A percentile compares a stretch with the other conserved stretches of the same genome.
These are phyloP conservation scores for Juglanconis sp. DNA, from an alignment of 2,329 filamentous ascomycete species.

Conservation along the genomic window DNA sequence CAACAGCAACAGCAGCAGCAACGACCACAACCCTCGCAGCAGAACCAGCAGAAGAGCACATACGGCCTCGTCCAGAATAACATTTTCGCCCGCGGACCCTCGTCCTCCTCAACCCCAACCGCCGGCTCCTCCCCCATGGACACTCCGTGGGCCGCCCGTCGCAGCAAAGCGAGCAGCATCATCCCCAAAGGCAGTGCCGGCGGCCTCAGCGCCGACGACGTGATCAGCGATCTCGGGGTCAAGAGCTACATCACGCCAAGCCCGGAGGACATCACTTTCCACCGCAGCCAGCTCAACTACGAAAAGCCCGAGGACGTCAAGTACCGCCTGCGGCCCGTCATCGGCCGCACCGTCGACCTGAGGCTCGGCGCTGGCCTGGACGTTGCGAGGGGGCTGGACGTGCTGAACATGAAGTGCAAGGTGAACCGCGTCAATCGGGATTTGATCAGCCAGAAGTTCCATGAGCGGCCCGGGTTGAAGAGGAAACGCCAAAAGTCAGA, in stretches of 20 bases:
- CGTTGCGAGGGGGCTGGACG: constrained; percentile 40
- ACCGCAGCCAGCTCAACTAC: constrained; percentile 18
- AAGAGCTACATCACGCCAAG: constrained; percentile 16
- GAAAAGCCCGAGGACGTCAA: constrained; percentile 25
- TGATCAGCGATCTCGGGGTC: constrained; percentile 23
- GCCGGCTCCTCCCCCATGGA: not conserved
- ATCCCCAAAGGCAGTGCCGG: constrained; percentile 17
- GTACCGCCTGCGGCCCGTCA: constrained; percentile 36
- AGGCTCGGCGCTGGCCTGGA: constrained; percentile 33
- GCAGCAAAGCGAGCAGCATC: not conserved
- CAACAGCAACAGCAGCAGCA: not conserved
- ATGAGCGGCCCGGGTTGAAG: constrained; percentile 74
- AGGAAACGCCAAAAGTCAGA: constrained; percentile 69
- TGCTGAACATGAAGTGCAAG: constrained; percentile 36
- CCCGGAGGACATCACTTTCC: constrained; percentile 25
- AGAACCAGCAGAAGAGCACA: not conserved
- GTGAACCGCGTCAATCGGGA: constrained; percentile 59
- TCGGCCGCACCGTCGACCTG: constrained; percentile 43
- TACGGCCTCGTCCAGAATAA: not conserved
- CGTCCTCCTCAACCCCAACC: not conserved
- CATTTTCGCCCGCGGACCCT: not conserved
- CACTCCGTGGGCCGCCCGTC: not conserved
- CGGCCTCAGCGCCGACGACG: constrained; percentile 18
- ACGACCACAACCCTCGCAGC: not conserved
- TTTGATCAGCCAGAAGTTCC: constrained; percentile 59